Evolutionary conservation across 1,139 yeast species (phyloP).

Genomic region (Pichia sp.): DNA sequence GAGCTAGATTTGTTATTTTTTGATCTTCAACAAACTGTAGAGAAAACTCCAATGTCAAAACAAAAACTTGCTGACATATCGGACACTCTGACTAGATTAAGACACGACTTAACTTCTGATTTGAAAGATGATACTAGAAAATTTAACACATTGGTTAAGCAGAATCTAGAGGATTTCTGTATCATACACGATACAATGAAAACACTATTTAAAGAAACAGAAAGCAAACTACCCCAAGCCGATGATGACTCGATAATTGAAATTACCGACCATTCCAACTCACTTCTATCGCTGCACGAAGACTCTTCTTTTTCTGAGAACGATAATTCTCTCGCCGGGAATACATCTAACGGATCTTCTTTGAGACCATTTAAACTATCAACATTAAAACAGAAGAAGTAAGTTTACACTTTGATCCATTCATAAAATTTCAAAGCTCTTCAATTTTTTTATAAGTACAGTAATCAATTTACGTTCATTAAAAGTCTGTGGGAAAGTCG

Average conservation of each 20-base stretch:
- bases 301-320: conserved; percentile 16
- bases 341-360: background rate
- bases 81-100: conserved; percentile 18
- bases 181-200: conserved; percentile 27
- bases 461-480: too few species aligned
- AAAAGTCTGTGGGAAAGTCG: too few species aligned
- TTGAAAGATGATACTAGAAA: conserved; percentile 23
- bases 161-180: conserved; percentile 29
- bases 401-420: background rate
- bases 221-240: background rate
- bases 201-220: conserved; percentile 13
- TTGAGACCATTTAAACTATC: conserved; percentile 14
- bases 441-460: too few species aligned
- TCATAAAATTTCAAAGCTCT: background rate
- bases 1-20: conserved; percentile 20
- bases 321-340: conserved; percentile 7
- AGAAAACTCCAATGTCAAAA: conserved; percentile 11
- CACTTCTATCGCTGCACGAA: conserved; percentile 7
- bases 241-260: conserved; percentile 17
- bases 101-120: conserved; percentile 23
- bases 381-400: background rate
- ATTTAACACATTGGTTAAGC: conserved; percentile 24
- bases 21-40: conserved; percentile 14
- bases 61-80: conserved; percentile 18
- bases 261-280: conserved; percentile 14